phyloP scores from a whole-genome alignment of 441 rosid species.

The Jatropha multifida region DNA sequence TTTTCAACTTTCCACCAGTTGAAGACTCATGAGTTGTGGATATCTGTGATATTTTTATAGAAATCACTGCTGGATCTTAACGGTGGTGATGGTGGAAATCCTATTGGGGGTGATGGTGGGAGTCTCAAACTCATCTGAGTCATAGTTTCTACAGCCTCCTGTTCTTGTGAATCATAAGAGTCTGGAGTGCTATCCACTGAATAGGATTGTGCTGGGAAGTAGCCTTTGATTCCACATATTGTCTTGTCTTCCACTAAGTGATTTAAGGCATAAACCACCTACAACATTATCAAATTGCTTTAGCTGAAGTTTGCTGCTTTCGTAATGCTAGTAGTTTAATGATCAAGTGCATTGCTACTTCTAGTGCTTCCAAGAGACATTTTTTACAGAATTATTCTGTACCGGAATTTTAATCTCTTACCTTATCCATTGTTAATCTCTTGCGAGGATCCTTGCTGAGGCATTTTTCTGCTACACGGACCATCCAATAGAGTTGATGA shows the following conservation, averaged over 20 bases:
- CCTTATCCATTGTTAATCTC: constrained; percentile 44
- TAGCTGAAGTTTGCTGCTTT: neutral
- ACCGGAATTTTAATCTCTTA: neutral
- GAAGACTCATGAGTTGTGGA: neutral
- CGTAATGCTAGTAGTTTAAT: neutral
- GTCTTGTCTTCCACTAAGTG: constrained; percentile 35
- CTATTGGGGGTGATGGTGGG: constrained; percentile 31
- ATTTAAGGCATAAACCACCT: constrained; percentile 52
- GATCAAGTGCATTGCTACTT: neutral
- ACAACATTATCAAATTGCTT: constrained; percentile 5
- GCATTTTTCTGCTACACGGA: constrained; percentile 52
- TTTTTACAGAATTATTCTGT: too few relatives aligned
- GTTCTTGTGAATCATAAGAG: constrained; percentile 32
- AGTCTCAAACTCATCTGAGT: constrained; percentile 6
- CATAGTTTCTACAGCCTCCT: constrained; percentile 21
- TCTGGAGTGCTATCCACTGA: constrained; percentile 29
- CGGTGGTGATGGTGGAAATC: constrained; percentile 27
- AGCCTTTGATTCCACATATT: constrained; percentile 26
- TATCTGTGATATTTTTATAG: constrained; percentile 15
- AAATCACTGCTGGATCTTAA: constrained; percentile 18
- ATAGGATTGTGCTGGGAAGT: constrained; percentile 46
- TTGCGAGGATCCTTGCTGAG: constrained; percentile 45
- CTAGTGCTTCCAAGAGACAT: too few relatives aligned
- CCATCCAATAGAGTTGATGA: constrained; percentile 61
- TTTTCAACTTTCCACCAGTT: neutral